Conservation (phyloP, 495 filamentous ascomycete genomes). For the Lichina pygmaea region DNA sequence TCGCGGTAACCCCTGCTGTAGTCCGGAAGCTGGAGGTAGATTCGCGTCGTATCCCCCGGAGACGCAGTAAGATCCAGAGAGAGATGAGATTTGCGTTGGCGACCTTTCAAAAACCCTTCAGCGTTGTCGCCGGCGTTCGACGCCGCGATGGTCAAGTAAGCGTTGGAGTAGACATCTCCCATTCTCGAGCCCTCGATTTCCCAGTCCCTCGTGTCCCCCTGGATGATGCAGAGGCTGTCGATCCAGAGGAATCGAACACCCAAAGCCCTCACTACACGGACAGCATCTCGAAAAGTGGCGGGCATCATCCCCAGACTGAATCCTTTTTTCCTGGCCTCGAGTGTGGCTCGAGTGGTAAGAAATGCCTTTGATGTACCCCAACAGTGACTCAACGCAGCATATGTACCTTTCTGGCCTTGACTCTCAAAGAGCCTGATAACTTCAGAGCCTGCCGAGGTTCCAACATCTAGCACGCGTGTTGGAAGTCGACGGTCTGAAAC, state of each 20-base stretch:
- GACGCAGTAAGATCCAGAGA: too few relatives aligned
- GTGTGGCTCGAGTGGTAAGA: not conserved
- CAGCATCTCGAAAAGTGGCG: constrained; percentile 1
- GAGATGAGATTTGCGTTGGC: too few relatives aligned
- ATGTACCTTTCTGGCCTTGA: not conserved
- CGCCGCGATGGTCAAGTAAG: not conserved
- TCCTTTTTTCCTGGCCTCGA: not conserved
- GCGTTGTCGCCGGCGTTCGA: not conserved
- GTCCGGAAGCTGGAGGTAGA: too few relatives aligned
- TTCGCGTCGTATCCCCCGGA: too few relatives aligned
- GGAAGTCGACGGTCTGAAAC: not conserved
- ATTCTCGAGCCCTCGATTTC: not conserved
- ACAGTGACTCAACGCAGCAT: not conserved
- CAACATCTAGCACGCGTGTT: not conserved
- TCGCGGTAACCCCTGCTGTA: too few relatives aligned
- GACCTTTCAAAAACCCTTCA: not conserved
- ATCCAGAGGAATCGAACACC: constrained; percentile 2
- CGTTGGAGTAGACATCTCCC: not conserved
- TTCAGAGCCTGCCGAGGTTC: not conserved
- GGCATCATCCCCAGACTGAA: not conserved
- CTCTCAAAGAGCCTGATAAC: not conserved
- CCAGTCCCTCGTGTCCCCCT: constrained; percentile 1
- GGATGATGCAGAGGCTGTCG: constrained; percentile 1
- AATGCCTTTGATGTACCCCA: not conserved
- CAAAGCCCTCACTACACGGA: not conserved